These are phyloP conservation scores for Corinectria fuckeliana DNA, from an alignment of 2,329 filamentous ascomycete species.

Conservation along the genomic window DNA sequence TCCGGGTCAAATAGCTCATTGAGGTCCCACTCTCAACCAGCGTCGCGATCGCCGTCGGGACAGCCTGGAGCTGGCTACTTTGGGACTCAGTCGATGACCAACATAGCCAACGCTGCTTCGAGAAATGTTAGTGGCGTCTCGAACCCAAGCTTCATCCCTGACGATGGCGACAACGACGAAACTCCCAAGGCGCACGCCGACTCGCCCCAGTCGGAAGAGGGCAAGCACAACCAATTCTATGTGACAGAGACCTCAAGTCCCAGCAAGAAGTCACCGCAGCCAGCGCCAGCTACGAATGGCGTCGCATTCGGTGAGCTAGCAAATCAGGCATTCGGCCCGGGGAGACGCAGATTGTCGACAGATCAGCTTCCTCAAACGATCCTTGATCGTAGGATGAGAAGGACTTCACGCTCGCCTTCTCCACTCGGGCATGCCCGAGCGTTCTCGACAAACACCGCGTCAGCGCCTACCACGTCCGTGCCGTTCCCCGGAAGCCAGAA, in stretches of 20 bases:
- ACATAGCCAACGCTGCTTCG: constrained; percentile 43
- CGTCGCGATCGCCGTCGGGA: constrained; percentile 53
- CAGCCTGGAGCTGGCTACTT: constrained; percentile 34
- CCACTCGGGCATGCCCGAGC: constrained; percentile 58
- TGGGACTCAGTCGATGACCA: constrained; percentile 45
- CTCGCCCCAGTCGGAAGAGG: constrained; percentile 58
- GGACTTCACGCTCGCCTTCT: constrained; percentile 63
- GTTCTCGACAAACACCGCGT: constrained; percentile 49
- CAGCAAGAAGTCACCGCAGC: constrained; percentile 32
- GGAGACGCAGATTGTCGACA: constrained; percentile 56
- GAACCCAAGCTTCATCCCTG: constrained; percentile 63
- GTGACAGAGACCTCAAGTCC: constrained; percentile 39
- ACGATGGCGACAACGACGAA: constrained; percentile 59
- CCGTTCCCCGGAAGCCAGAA: constrained; percentile 47
- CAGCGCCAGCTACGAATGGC: constrained; percentile 43
- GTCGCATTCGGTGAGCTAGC: constrained; percentile 58
- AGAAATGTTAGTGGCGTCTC: constrained; percentile 56
- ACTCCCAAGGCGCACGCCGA: constrained; percentile 49
- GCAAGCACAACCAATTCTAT: constrained; percentile 39
- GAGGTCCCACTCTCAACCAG: constrained; percentile 72
- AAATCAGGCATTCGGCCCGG: constrained; percentile 44
- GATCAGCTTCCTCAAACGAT: constrained; percentile 62
- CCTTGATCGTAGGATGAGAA: constrained; percentile 59
- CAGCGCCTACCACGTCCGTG: constrained; percentile 47
- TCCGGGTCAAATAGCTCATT: constrained; percentile 60